Percentiles rank a stretch among this genome's conserved stretches.
Conservation (phyloP, 176 grass and related monocot species). For the Puya raimondii region DNA sequence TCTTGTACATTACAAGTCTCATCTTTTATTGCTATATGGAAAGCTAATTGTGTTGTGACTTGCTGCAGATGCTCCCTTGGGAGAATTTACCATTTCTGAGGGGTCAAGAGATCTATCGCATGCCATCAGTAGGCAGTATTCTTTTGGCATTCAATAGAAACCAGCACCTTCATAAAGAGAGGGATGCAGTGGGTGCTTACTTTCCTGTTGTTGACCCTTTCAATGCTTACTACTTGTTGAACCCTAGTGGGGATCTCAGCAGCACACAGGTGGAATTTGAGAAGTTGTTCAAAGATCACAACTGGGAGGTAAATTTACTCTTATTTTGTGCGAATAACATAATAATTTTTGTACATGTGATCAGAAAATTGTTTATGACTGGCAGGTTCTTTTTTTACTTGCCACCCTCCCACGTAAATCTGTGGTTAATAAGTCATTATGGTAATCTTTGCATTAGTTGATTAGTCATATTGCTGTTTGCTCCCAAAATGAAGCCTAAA, state of each 20-base stretch:
- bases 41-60: slow-evolving; percentile 4
- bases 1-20: not conserved
- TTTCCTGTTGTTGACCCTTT: slow-evolving; percentile 67
- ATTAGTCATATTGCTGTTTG: not conserved
- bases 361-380: slow-evolving; percentile 3
- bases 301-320: slow-evolving; percentile 50
- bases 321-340: not conserved
- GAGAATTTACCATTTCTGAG: slow-evolving; percentile 69
- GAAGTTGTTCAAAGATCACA: slow-evolving; percentile 45
- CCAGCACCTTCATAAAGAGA: slow-evolving; percentile 24
- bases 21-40: slow-evolving; percentile 18
- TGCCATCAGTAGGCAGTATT: slow-evolving; percentile 61
- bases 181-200: slow-evolving; percentile 5
- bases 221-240: slow-evolving; percentile 67
- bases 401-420: not conserved
- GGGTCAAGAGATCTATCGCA: slow-evolving; percentile 82
- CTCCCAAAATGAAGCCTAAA: not conserved
- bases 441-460: not conserved
- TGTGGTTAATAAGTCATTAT: not conserved
- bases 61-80: slow-evolving; percentile 90
- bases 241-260: slow-evolving; percentile 60
- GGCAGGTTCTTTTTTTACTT: not conserved
- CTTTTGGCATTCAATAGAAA: slow-evolving; percentile 41
- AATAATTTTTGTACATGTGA: slow-evolving; percentile 1
- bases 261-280: slow-evolving; percentile 53